Conservation (phyloP, 306 rosid species). For the Pyrus communis region DNA sequence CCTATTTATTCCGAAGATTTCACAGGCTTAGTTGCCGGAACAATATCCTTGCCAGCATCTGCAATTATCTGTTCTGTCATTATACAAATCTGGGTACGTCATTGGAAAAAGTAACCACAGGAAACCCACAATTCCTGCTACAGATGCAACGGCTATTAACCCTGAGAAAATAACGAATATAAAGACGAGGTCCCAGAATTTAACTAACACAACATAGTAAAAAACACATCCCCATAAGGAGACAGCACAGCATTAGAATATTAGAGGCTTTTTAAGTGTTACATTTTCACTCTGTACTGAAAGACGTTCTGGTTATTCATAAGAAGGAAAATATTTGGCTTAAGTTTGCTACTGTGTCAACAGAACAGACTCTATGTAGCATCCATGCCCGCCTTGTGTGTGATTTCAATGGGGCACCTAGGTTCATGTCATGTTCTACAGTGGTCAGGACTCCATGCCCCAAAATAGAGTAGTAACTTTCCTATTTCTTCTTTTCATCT, state of each 20-base stretch:
- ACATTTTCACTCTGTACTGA: background rate
- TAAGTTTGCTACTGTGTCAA: background rate
- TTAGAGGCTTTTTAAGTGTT: background rate
- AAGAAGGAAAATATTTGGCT: background rate
- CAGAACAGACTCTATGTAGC: background rate
- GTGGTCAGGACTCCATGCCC: background rate
- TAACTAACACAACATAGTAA: slow-evolving; percentile 1
- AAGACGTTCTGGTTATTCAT: background rate
- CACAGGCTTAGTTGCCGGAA: slow-evolving; percentile 40
- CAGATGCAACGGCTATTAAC: slow-evolving; percentile 43
- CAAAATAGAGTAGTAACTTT: background rate
- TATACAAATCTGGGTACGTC: slow-evolving; percentile 67
- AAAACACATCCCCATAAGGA: background rate
- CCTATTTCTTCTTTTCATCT: background rate
- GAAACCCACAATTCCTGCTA: slow-evolving; percentile 66
- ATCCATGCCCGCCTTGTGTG: background rate
- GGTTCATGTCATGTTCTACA: background rate
- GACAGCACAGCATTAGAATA: background rate
- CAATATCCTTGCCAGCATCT: slow-evolving; percentile 90
- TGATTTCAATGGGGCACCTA: background rate
- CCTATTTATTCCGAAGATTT: slow-evolving; percentile 14
- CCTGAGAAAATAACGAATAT: slow-evolving; percentile 35
- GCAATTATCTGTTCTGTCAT: slow-evolving; percentile 58
- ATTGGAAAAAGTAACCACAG: slow-evolving; percentile 72
- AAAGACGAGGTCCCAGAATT: slow-evolving; percentile 10